A percentile compares a stretch with the other conserved stretches of the same genome.
phyloP scores from a whole-genome alignment of 768 basidiomycete species.

The Coprinellus micaceus region DNA sequence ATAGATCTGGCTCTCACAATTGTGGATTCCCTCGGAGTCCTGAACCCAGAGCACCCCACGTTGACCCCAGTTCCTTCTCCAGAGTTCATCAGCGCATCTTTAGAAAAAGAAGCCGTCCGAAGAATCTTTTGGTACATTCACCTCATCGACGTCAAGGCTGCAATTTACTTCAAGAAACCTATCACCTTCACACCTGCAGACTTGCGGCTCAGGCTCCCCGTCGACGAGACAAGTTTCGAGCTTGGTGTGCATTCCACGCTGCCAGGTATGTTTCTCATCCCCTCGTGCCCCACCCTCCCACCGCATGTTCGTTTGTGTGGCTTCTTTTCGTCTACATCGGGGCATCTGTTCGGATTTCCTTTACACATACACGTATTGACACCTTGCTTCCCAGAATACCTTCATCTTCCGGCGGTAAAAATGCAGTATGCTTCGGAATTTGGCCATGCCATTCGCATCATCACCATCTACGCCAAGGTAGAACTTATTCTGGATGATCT shows the following conservation, averaged over 20 bases:
- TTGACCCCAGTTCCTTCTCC: slow-evolving; percentile 56
- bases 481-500: slow-evolving; percentile 53
- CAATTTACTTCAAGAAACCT: slow-evolving; percentile 44
- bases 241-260: slow-evolving; percentile 56
- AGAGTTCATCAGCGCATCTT: slow-evolving; percentile 55
- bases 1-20: slow-evolving; percentile 64
- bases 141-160: slow-evolving; percentile 50
- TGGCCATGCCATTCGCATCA: slow-evolving; percentile 70
- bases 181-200: slow-evolving; percentile 42
- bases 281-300: slow-evolving; percentile 5
- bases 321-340: neutral
- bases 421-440: slow-evolving; percentile 66
- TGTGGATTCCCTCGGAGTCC: slow-evolving; percentile 62
- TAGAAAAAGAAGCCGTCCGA: slow-evolving; percentile 76
- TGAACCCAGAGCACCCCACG: slow-evolving; percentile 57
- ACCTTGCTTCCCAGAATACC: slow-evolving; percentile 49
- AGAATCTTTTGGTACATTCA: slow-evolving; percentile 80
- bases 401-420: slow-evolving; percentile 59
- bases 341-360: neutral
- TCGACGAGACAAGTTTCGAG: slow-evolving; percentile 80
- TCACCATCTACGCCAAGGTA: slow-evolving; percentile 60
- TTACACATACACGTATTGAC: slow-evolving; percentile 3
- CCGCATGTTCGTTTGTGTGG: slow-evolving; percentile 9
- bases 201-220: slow-evolving; percentile 64
- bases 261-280: slow-evolving; percentile 38